Conservation (phyloP, 768 basidiomycete species). For the Botryobasidium botryosum region DNA sequence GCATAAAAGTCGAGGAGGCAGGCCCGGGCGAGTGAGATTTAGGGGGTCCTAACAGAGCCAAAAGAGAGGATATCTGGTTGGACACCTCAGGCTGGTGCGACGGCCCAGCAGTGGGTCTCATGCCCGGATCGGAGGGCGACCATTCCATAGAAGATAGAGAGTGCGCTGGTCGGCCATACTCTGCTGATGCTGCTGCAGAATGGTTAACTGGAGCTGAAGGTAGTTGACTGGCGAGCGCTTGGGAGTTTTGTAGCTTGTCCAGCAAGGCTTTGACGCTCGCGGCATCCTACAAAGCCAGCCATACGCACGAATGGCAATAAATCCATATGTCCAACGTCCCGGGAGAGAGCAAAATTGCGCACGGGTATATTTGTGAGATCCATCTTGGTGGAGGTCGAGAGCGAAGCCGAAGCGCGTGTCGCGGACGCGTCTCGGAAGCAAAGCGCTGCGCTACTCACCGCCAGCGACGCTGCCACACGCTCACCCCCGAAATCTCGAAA, state of each 20-base stretch:
- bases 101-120: background rate
- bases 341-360: no score
- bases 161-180: background rate
- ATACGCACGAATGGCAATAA: no score
- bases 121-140: background rate
- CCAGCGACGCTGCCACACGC: no score
- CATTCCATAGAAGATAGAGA: slow-evolving; percentile 30
- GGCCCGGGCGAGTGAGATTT: background rate
- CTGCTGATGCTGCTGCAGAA: background rate
- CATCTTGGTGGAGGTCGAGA: no score
- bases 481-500: no score
- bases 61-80: slow-evolving; percentile 10
- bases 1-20: background rate
- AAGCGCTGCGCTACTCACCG: no score
- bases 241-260: slow-evolving; percentile 47
- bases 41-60: background rate
- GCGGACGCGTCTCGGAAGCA: no score
- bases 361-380: no score
- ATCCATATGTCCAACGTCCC: no score
- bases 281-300: slow-evolving; percentile 55
- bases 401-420: no score
- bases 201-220: slow-evolving; percentile 1
- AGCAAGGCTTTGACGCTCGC: slow-evolving; percentile 51
- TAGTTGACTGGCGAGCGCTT: slow-evolving; percentile 27
- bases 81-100: background rate